phyloP scores from a whole-genome alignment of 2,329 filamentous ascomycete species.

The Phyllosticta citriasiana region DNA sequence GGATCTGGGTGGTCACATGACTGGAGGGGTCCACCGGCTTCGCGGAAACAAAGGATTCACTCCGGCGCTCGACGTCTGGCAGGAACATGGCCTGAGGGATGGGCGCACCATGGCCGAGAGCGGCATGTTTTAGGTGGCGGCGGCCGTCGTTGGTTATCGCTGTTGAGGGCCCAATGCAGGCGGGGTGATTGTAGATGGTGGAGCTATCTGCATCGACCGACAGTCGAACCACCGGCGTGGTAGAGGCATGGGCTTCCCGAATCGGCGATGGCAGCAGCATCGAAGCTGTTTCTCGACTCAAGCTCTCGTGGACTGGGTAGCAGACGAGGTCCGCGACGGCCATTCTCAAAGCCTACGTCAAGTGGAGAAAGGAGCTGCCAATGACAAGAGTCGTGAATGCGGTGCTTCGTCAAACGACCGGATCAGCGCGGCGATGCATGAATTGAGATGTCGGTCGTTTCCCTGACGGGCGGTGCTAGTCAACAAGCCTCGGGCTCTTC shows the following conservation, averaged over 20 bases:
- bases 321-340: not conserved
- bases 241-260: not conserved
- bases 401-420: not conserved
- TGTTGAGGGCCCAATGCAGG: not conserved
- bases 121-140: not conserved
- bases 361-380: not conserved
- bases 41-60: not conserved
- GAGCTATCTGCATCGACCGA: not conserved
- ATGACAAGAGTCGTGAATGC: not conserved
- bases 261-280: not conserved
- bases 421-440: not conserved
- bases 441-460: not conserved
- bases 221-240: not conserved
- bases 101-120: not conserved
- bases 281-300: not conserved
- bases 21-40: not conserved
- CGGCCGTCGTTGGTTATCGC: not conserved
- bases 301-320: not conserved
- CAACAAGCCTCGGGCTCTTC: not conserved
- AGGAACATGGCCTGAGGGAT: not conserved
- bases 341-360: not conserved
- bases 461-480: not conserved
- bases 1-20: not conserved
- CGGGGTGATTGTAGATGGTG: not conserved
- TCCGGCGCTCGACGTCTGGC: not conserved